phyloP scores from a whole-genome alignment of 1,284 basidiomycete genomes.

The Ceratobasidium sp. region DNA sequence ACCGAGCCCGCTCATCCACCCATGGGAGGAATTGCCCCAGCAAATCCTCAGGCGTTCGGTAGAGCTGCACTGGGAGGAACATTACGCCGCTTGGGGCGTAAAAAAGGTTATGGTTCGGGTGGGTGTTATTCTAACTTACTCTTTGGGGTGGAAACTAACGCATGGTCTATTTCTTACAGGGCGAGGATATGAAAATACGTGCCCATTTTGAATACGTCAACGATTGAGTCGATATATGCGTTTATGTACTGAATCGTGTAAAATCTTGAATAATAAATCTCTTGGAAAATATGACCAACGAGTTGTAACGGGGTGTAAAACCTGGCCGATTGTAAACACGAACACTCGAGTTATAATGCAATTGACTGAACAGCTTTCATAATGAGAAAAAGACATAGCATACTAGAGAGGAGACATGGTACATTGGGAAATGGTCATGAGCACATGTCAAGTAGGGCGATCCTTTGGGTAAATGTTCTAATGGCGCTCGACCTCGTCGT shows the following conservation, averaged over 20 bases:
- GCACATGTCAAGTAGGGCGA: no score
- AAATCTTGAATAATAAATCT: not conserved
- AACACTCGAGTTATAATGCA: no score
- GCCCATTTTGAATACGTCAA: not conserved
- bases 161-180: not conserved
- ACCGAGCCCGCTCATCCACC: not conserved
- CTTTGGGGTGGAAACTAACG: not conserved
- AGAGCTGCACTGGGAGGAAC: constrained; percentile 27
- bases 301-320: no score
- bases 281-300: no score
- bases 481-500: no score
- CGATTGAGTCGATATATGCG: not conserved
- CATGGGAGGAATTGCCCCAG: not conserved
- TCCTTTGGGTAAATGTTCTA: no score
- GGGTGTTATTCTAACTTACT: not conserved
- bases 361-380: no score
- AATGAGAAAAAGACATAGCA: no score
- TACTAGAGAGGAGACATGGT: no score
- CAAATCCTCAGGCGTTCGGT: constrained; percentile 6
- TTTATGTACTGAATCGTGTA: not conserved
- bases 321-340: no score
- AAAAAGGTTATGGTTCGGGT: not conserved
- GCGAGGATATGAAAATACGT: not conserved
- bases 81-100: constrained; percentile 12
- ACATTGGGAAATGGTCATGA: no score